Evolutionary conservation across 768 basidiomycete genomes (phyloP), one percentile per base, ranked within the genome.

Genomic region (Hirschioporus abietinus): DNA sequence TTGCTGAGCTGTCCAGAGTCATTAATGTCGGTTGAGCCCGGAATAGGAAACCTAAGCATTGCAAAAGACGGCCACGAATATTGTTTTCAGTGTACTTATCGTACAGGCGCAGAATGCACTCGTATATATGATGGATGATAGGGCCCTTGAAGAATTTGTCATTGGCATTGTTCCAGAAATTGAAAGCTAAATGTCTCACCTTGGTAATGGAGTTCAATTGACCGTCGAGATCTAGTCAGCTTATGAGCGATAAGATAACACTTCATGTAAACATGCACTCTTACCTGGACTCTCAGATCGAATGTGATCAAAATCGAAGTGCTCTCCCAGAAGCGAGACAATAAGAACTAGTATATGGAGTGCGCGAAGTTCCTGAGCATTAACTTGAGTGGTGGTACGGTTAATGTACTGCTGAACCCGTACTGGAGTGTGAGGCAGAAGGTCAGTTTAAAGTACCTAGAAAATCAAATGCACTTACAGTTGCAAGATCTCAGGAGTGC

Each of bases 1-100:
- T 79, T 0, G 91, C 85, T 0, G 95, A 95, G 15, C 83, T 79
- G 4, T 91, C 88, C 70, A 89, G 78, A 0, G 92, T 92, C 89
- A 99, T 95, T 66, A 99, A 78, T 0, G 90, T 90, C 1, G 97
- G 96, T 71, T 96, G 92, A 5, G 95, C 89, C 26, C 94, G 89
- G 79, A 95, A 99, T 6, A 99, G 78, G 76, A 92, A 97, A 12
- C 96, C 96, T 30, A 99, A 78, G 73, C 95, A 96, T 71, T 93
- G 91, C 65, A 97, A 74, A 24, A 92, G 83, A 34, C 92, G 86
- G n/a, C 84, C 84, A 27, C 88, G 86, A 20, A 95, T 78, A 10
- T 82, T 78, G 0, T 79, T 63, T 42, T 89, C 86, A 1, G 77
- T 76, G 63, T 88, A 85, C 69, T 89, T 90, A 65, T 88, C 80